Evolutionary conservation across 306 rosid genomes (phyloP).

Genomic region (Vachellia pachyceras): DNA sequence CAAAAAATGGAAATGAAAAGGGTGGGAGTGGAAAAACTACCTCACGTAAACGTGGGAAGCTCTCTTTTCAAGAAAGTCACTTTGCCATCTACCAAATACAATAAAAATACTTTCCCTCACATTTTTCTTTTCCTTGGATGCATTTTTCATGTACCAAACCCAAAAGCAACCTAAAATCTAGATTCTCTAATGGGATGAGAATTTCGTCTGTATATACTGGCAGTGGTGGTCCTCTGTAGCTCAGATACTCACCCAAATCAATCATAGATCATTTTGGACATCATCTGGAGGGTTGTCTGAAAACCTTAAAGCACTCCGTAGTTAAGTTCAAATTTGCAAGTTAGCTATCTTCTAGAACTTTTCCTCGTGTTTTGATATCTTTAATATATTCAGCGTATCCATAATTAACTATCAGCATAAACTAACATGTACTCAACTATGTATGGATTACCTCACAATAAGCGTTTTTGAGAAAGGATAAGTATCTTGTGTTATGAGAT

Average conservation of each 20-base stretch:
- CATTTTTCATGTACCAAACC: neutral
- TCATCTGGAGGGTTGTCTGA: too few relatives aligned
- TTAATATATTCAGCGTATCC: neutral
- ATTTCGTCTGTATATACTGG: too few relatives aligned
- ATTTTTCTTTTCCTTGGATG: neutral
- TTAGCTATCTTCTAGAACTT: neutral
- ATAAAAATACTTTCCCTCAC: neutral
- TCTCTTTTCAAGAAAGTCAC: neutral
- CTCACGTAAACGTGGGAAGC: neutral
- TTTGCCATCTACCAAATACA: neutral
- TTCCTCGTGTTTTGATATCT: neutral
- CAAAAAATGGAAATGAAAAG: neutral
- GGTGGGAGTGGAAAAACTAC: too few relatives aligned
- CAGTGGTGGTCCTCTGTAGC: too few relatives aligned
- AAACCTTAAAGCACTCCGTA: too few relatives aligned
- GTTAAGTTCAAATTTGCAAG: too few relatives aligned
- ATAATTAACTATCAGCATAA: neutral
- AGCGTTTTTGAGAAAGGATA: constrained; percentile 3
- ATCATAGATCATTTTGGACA: too few relatives aligned
- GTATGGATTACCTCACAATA: constrained; percentile 24
- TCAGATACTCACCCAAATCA: too few relatives aligned
- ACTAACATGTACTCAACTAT: constrained; percentile 14
- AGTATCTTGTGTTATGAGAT: constrained; percentile 30
- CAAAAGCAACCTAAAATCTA: too few relatives aligned
- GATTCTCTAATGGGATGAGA: too few relatives aligned